phyloP scores from a whole-genome alignment of 2,329 filamentous ascomycete genomes.

The Epichloe gansuensis region DNA sequence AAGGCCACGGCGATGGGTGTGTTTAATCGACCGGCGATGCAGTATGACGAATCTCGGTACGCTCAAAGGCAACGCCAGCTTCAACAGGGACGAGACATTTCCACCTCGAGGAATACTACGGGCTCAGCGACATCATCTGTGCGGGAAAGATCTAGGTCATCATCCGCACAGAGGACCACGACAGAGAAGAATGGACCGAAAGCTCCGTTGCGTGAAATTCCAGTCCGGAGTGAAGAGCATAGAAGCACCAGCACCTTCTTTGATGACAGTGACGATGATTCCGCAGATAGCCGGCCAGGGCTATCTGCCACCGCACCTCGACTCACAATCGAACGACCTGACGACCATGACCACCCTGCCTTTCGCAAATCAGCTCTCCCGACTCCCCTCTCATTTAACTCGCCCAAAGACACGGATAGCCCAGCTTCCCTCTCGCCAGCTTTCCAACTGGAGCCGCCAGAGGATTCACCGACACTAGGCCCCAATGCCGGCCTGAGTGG shows the following conservation, averaged over 20 bases:
- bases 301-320: slow-evolving; percentile 18
- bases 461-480: slow-evolving; percentile 71
- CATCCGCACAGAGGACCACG: slow-evolving; percentile 27
- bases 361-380: slow-evolving; percentile 34
- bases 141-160: slow-evolving; percentile 33
- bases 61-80: slow-evolving; percentile 71
- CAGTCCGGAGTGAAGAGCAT: slow-evolving; percentile 21
- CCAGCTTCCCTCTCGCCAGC: slow-evolving; percentile 11
- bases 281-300: slow-evolving; percentile 6
- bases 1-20: slow-evolving; percentile 62
- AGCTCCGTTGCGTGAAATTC: slow-evolving; percentile 15
- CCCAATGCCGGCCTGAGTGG: slow-evolving; percentile 60
- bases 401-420: slow-evolving; percentile 17
- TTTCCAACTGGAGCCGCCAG: slow-evolving; percentile 14
- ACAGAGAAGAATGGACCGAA: slow-evolving; percentile 21
- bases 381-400: slow-evolving; percentile 27
- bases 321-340: slow-evolving; percentile 32
- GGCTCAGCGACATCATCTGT: slow-evolving; percentile 32
- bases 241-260: slow-evolving; percentile 27
- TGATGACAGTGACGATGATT: slow-evolving; percentile 30
- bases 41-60: slow-evolving; percentile 78
- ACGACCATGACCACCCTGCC: slow-evolving; percentile 43
- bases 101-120: slow-evolving; percentile 32
- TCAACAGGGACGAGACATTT: slow-evolving; percentile 59
- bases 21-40: slow-evolving; percentile 57